A percentile compares a stretch with the other conserved stretches of the same genome.
phyloP scores from a whole-genome alignment of 257 asterid genomes.

The Scutellaria galericulata region DNA sequence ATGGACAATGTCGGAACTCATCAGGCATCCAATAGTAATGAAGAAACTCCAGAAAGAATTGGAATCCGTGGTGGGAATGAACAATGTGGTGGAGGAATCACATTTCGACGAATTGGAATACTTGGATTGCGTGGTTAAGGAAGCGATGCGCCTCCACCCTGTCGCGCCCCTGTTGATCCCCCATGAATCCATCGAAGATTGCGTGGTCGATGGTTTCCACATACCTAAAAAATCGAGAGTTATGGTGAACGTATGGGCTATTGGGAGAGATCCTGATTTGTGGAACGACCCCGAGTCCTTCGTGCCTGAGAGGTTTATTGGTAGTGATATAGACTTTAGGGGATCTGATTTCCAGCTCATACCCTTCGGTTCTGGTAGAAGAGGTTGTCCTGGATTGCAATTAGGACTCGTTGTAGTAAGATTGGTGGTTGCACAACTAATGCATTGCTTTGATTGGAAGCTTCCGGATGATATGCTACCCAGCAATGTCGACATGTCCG shows the following conservation, averaged over 20 bases:
- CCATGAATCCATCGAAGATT: slow-evolving; percentile 43
- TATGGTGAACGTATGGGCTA: slow-evolving; percentile 45
- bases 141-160: slow-evolving; percentile 44
- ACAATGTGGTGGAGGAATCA: slow-evolving; percentile 35
- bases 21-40: slow-evolving; percentile 38
- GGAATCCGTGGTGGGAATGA: slow-evolving; percentile 33
- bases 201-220: slow-evolving; percentile 36
- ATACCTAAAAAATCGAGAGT: slow-evolving; percentile 38
- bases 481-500: slow-evolving; percentile 35
- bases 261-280: slow-evolving; percentile 42
- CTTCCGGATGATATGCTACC: slow-evolving; percentile 32
- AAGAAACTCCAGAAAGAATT: slow-evolving; percentile 39
- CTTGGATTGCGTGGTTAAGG: slow-evolving; percentile 40
- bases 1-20: slow-evolving; percentile 43
- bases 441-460: slow-evolving; percentile 49
- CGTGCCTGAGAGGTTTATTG: slow-evolving; percentile 39
- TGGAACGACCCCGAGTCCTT: slow-evolving; percentile 40
- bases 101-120: slow-evolving; percentile 37
- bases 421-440: slow-evolving; percentile 40
- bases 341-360: slow-evolving; percentile 41
- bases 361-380: slow-evolving; percentile 44
- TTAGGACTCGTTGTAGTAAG: slow-evolving; percentile 34
- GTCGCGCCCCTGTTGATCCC: slow-evolving; percentile 42
- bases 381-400: slow-evolving; percentile 47
- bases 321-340: slow-evolving; percentile 23